These are phyloP conservation scores for Lathyrus aphaca DNA, from an alignment of 306 rosid genomes.

Conservation along the genomic window DNA sequence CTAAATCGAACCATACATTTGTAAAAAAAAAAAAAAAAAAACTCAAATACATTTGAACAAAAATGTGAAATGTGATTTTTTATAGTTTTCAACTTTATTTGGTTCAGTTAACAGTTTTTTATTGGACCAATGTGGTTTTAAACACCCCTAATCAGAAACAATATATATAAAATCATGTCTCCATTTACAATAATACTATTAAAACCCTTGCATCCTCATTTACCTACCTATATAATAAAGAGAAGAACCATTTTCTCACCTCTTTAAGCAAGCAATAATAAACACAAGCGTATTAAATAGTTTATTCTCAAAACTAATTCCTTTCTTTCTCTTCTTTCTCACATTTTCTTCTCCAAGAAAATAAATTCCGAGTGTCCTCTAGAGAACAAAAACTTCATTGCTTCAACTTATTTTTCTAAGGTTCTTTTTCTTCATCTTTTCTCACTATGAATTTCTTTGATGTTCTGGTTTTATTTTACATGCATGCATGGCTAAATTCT, in stretches of 20 bases:
- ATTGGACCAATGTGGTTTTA: too few species aligned
- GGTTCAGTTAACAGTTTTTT: too few species aligned
- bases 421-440: conserved; percentile 36
- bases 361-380: conserved; percentile 30
- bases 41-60: too few species aligned
- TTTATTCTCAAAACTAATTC: conserved; percentile 46
- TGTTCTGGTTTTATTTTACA: conserved; percentile 28
- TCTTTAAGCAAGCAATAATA: conserved; percentile 47
- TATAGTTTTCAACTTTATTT: too few species aligned
- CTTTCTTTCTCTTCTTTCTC: conserved; percentile 41
- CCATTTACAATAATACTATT: too few species aligned
- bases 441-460: conserved; percentile 16
- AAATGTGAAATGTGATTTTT: too few species aligned
- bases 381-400: conserved; percentile 46
- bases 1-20: too few species aligned
- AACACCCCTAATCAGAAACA: too few species aligned
- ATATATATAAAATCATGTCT: too few species aligned
- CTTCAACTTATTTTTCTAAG: conserved; percentile 43
- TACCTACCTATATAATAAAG: background rate
- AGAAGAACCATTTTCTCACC: conserved; percentile 31
- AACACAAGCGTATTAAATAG: conserved; percentile 57
- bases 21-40: too few species aligned
- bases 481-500: conserved; percentile 25
- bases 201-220: too few species aligned
- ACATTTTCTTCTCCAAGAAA: conserved; percentile 22